Percentiles rank a stretch among this genome's conserved stretches.
These are phyloP conservation scores for Fusarium hostae DNA, from an alignment of 2,329 filamentous ascomycete genomes.

Conservation along the genomic window DNA sequence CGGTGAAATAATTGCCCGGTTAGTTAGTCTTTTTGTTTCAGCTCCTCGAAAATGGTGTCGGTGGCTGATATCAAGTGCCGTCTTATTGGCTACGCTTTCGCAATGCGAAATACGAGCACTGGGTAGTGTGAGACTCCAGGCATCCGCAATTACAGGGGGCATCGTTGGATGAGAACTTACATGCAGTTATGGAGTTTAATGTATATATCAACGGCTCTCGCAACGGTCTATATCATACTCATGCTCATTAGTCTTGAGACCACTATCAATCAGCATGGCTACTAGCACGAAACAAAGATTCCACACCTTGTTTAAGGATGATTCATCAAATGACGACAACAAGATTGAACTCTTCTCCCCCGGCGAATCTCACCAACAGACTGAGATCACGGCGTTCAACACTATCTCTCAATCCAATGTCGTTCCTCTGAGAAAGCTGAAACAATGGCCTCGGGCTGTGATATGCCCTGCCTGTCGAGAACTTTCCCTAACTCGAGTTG, in stretches of 20 bases:
- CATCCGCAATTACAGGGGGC: not conserved
- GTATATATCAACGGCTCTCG: slow-evolving; percentile 5
- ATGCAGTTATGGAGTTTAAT: too few species aligned
- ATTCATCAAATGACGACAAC: not conserved
- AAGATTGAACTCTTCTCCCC: slow-evolving; percentile 23
- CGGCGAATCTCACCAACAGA: not conserved
- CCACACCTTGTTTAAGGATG: not conserved
- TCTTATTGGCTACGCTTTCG: slow-evolving; percentile 8
- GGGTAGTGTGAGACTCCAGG: slow-evolving; percentile 2
- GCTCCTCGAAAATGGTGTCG: not conserved
- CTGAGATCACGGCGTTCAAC: slow-evolving; percentile 25
- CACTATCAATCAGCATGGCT: not conserved
- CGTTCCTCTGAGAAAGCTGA: slow-evolving; percentile 35
- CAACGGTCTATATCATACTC: not conserved
- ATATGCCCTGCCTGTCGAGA: slow-evolving; percentile 38
- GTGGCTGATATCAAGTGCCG: slow-evolving; percentile 4
- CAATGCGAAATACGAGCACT: slow-evolving; percentile 32
- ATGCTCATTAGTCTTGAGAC: not conserved
- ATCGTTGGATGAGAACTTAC: not conserved
- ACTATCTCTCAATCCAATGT: slow-evolving; percentile 30
- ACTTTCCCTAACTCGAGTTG: slow-evolving; percentile 35
- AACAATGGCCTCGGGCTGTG: slow-evolving; percentile 38
- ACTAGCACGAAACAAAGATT: not conserved
- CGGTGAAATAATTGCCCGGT: not conserved
- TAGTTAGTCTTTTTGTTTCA: not conserved